phyloP scores from a whole-genome alignment of 1,139 yeast species.

The Taphrina communis region DNA sequence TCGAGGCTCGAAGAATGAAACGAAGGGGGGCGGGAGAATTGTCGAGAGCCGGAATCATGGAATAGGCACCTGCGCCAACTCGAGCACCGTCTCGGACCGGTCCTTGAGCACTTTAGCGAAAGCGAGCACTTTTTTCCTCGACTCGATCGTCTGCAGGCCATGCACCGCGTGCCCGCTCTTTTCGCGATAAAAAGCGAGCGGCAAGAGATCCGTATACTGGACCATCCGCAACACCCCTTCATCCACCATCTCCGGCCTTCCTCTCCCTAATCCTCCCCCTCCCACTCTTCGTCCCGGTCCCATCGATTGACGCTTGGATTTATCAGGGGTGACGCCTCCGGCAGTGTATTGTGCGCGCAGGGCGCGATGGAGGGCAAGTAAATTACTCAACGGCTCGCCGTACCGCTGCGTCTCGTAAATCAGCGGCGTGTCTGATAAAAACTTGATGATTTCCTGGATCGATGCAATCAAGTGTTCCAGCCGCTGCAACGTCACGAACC shows the following conservation, averaged over 20 bases:
- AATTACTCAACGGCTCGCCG: constrained; percentile 20
- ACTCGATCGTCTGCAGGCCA: constrained; percentile 31
- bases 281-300: no score
- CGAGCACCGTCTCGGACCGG: constrained; percentile 31
- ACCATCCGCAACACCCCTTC: constrained; percentile 26
- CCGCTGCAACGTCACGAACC: constrained; percentile 20
- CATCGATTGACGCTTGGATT: no score
- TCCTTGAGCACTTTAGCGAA: constrained; percentile 35
- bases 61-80: constrained; percentile 16
- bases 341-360: constrained; percentile 10
- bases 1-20: neutral
- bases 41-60: neutral
- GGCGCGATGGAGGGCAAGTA: constrained; percentile 14
- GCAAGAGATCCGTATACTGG: constrained; percentile 35
- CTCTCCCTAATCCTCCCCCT: no score
- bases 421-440: constrained; percentile 26
- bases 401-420: constrained; percentile 33
- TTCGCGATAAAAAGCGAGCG: constrained; percentile 31
- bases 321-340: no score
- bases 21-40: neutral
- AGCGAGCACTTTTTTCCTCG: constrained; percentile 31
- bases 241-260: constrained; percentile 12
- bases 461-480: constrained; percentile 24
- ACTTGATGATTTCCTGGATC: constrained; percentile 34
- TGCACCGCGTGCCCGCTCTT: constrained; percentile 31